Evolutionary conservation across 768 basidiomycete species (phyloP), one percentile per base, ranked within the genome.

Genomic region (Boletellus sp.): DNA sequence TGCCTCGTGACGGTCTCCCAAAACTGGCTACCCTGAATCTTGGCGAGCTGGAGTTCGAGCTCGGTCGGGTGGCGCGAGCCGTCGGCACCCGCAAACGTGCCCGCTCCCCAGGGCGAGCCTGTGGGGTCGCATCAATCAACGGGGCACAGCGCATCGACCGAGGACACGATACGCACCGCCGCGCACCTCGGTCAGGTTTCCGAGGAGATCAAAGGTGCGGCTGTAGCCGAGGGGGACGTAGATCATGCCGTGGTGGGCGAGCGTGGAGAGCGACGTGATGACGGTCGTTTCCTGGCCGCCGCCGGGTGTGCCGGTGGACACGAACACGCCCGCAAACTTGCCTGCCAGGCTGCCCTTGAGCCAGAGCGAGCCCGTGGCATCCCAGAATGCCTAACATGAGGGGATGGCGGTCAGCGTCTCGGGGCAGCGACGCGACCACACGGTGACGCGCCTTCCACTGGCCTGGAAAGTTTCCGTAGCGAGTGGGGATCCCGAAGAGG

Each of bases 101-200:
- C 85, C 20, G 88, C 85, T 37, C 89, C 90, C 79, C 82, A 91
- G 19, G 89, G 80, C 15, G 85, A 85, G 13, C 85, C 85, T 84
- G 54, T 28, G 11, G 6, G 6, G n/a, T n/a, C n/a, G n/a, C n/a
- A n/a, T n/a, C 19, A 16, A 36, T 28, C 4, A 17, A n/a, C n/a
- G 24, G 32, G 1, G 13, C 15, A 6, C 31, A n/a, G 12, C 39
- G 46, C 1, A 2, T 36, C 13, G 31, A 42, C 23, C 15, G 15
- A 52, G 16, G 35, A 45, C 33, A 48, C 52, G 28, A 31, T 38
- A 34, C 79, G 38, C 55, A 81, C 84, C 85, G 50, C 84, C 84
- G 45, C 77, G 80, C 20, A 74, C 75, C 61, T 81, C 80, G 0
- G 45, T 48, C 24, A 80, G 9, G 61, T 74, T 76, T 7, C 72